Evolutionary conservation across 768 basidiomycete genomes (phyloP), one percentile per base, ranked within the genome.

Genomic region (Candolleomyces eurysporus): DNA sequence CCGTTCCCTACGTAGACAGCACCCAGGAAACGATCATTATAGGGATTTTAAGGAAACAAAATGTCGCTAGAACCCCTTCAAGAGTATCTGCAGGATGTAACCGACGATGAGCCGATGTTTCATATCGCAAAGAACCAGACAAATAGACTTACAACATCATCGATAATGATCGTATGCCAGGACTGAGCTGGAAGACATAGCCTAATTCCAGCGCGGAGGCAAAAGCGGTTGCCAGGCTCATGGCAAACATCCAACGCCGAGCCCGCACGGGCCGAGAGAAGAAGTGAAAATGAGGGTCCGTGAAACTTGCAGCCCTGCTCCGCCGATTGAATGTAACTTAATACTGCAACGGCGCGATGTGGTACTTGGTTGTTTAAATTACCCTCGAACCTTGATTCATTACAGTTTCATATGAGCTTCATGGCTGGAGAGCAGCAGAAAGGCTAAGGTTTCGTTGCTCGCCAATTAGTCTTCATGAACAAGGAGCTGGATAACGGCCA

Each of bases 71-170:
- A 56, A 56, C 43, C 54, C 39, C 21, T 16, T 42, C n/a, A 21
- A 42, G 40, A 56, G n/a, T 51, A 21, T 39, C 54, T 56, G 16
- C 10, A 42, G 36, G 40, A 21, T 14, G 14, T 4, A 19, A 36
- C 54, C 54, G 54, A 56, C 42, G 54, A 42, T 56, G 54, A 56
- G 39, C 54, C 54, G 54, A 56, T 43, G 21, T 56, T 56, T 56
- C 39, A 36, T 13, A 13, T 42, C 36, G n/a, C 40, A 40, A 40
- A 56, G 54, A 56, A 56, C 39, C 54, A 14, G 54, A 40, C 16
- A 56, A 56, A 42, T 56, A 56, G 54, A 56, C 54, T 56, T 56
- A 56, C 54, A 19, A 13, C 40, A 39, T 36, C 36, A 56, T 56
- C 54, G 54, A 56, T 56, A 40, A 26, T 42, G 54, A 56, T 56